phyloP scores from a whole-genome alignment of 345 rosid genomes.

The Eucalyptus coolabah region DNA sequence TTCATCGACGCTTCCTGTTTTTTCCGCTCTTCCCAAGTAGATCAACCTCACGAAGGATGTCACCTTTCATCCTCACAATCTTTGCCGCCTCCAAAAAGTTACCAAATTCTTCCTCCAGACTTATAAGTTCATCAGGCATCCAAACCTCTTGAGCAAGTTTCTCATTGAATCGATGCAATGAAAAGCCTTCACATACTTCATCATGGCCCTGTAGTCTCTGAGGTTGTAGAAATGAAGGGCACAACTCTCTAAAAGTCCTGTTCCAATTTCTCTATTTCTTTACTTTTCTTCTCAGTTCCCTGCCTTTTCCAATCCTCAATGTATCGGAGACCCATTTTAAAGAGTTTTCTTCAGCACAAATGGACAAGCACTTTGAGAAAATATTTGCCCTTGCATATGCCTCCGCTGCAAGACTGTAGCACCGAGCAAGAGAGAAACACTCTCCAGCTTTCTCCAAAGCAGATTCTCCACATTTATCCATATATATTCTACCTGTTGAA shows the following conservation, averaged over 20 bases:
- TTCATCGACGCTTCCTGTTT: constrained; percentile 17
- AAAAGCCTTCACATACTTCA: constrained; percentile 7
- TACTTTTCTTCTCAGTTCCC: not conserved
- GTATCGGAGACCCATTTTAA: not conserved
- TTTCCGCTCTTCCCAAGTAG: constrained; percentile 16
- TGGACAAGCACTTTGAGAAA: not conserved
- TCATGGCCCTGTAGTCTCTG: not conserved
- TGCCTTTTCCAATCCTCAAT: not conserved
- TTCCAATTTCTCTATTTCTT: not conserved
- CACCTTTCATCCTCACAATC: constrained; percentile 23
- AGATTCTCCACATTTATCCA: constrained; percentile 1
- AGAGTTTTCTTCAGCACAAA: not conserved
- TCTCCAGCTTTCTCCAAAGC: not conserved
- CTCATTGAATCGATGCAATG: not conserved
- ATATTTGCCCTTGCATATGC: not conserved
- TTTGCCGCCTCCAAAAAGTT: constrained; percentile 7
- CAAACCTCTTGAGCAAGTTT: not conserved
- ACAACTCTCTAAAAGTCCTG: not conserved
- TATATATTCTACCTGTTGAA: constrained; percentile 20
- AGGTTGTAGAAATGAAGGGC: not conserved
- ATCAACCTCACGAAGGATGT: constrained; percentile 17
- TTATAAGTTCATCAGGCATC: constrained; percentile 7
- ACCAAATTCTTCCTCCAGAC: constrained; percentile 1
- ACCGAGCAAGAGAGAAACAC: not conserved
- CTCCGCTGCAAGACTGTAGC: not conserved